A percentile compares a stretch with the other conserved stretches of the same genome.
Conservation (phyloP, 371 early-diverging fungal genomes). For the Thermomucor indicae-seudaticae region DNA sequence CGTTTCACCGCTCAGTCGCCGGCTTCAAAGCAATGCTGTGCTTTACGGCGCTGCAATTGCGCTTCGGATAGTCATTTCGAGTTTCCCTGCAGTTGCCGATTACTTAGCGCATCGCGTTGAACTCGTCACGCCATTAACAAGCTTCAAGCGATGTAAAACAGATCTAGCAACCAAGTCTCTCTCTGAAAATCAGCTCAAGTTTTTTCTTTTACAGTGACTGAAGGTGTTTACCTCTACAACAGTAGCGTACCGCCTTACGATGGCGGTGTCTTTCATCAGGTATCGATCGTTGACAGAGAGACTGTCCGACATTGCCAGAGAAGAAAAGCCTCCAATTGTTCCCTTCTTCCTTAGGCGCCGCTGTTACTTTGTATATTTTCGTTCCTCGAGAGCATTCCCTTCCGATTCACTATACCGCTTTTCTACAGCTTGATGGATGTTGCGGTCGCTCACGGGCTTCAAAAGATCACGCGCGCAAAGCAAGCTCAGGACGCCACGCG, state of each 20-base stretch:
- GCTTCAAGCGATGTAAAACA: slow-evolving; percentile 71
- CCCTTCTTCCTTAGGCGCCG: slow-evolving; percentile 55
- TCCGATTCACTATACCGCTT: slow-evolving; percentile 32
- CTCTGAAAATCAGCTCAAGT: neutral
- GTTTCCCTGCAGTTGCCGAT: slow-evolving; percentile 40
- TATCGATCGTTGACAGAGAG: slow-evolving; percentile 12
- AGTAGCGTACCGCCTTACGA: slow-evolving; percentile 84
- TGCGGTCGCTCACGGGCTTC: slow-evolving; percentile 54
- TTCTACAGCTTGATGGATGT: slow-evolving; percentile 64
- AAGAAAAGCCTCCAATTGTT: neutral
- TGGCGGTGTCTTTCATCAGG: slow-evolving; percentile 86
- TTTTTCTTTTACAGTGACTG: slow-evolving; percentile 55
- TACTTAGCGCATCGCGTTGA: slow-evolving; percentile 61
- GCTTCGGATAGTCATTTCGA: slow-evolving; percentile 44
- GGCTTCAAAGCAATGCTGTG: too few relatives aligned
- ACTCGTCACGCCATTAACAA: slow-evolving; percentile 81
- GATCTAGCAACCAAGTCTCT: neutral
- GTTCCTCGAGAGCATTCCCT: slow-evolving; percentile 31
- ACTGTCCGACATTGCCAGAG: neutral
- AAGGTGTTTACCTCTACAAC: slow-evolving; percentile 80
- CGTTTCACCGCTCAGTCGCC: too few relatives aligned
- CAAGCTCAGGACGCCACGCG: slow-evolving; percentile 19
- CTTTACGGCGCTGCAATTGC: slow-evolving; percentile 24
- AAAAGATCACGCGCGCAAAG: slow-evolving; percentile 44
- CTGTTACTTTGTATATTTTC: slow-evolving; percentile 70